phyloP scores from a whole-genome alignment of 768 basidiomycete genomes.

The Serendipita vermifera region DNA sequence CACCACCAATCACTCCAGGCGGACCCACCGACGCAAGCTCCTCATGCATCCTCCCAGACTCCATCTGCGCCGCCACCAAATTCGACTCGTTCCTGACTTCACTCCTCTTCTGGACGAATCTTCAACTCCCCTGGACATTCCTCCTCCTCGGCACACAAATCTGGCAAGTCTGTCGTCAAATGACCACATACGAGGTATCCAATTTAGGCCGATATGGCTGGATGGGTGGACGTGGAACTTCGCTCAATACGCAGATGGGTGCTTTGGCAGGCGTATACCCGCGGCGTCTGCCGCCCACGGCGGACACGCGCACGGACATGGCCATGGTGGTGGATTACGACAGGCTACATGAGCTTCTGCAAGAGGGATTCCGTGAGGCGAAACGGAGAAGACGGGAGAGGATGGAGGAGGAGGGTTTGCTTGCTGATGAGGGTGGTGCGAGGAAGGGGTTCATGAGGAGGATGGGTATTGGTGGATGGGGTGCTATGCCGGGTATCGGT shows the following conservation, averaged over 20 bases:
- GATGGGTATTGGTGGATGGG: constrained; percentile 19
- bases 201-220: constrained; percentile 92
- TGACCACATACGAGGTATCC: constrained; percentile 91
- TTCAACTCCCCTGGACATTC: constrained; percentile 91
- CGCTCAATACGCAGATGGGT: constrained; percentile 61
- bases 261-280: constrained; percentile 44
- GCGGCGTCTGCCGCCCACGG: constrained; percentile 27
- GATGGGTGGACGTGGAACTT: constrained; percentile 86
- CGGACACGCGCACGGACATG: constrained; percentile 33
- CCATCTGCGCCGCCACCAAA: constrained; percentile 59
- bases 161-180: constrained; percentile 87
- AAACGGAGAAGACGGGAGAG: constrained; percentile 43
- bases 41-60: constrained; percentile 52
- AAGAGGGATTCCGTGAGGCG: constrained; percentile 70
- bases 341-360: constrained; percentile 73
- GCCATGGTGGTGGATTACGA: constrained; percentile 80
- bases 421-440: constrained; percentile 21
- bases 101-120: constrained; percentile 73
- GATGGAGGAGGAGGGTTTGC: constrained; percentile 44
- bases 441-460: constrained; percentile 37
- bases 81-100: constrained; percentile 75
- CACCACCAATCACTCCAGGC: not conserved
- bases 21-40: constrained; percentile 30
- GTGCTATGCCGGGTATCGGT: no score
- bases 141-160: constrained; percentile 76